Evolutionary conservation across 768 basidiomycete genomes (phyloP), one percentile per base, ranked within the genome.

Genomic region (Suillus americanus): DNA sequence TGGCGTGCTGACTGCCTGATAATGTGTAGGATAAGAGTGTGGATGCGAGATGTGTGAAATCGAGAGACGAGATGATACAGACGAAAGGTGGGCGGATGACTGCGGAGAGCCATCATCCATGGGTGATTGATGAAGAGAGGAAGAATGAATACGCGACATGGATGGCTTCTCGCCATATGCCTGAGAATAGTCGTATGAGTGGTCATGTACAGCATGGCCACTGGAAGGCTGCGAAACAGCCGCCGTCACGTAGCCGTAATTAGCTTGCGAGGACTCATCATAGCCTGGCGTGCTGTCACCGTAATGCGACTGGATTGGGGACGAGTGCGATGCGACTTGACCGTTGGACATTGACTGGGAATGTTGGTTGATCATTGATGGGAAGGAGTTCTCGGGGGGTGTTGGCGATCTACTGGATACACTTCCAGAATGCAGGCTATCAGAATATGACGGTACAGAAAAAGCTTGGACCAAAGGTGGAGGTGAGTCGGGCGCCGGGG

Each of bases 21-120:
- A 81, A 72, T 67, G 79, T 5, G 5, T 73, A 57, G 79, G 74
- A 64, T 83, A 81, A 25, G 81, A 74, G 14, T 83, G 82, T 0
- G 85, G 84, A 64, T 86, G 84, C 0, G 85, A 86, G 28, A 87
- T 83, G 64, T 86, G 86, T 0, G 86, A 86, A 30, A 87, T 85
- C 7, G 86, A 86, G 48, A 86, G 82, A 12, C 86, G 82, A n/a
- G 85, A 86, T 5, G 80, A 74, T 3, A 80, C 74, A 5, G 83
- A 72, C 0, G 78, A 71, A 9, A 73, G 72, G 61, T 71, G 74
- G 2, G 71, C 69, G 3, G 73, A 75, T 18, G 73, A 64, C 13
- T 73, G 78, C 63, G 65, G 79, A 54, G 75, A 73, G 28, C 72
- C 71, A 46, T 74, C 69, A 16, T 76, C 71, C 62, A 74, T 64